These are phyloP conservation scores for Coemansia sp. DNA, from an alignment of 192 early-diverging fungal genomes.

Conservation along the genomic window DNA sequence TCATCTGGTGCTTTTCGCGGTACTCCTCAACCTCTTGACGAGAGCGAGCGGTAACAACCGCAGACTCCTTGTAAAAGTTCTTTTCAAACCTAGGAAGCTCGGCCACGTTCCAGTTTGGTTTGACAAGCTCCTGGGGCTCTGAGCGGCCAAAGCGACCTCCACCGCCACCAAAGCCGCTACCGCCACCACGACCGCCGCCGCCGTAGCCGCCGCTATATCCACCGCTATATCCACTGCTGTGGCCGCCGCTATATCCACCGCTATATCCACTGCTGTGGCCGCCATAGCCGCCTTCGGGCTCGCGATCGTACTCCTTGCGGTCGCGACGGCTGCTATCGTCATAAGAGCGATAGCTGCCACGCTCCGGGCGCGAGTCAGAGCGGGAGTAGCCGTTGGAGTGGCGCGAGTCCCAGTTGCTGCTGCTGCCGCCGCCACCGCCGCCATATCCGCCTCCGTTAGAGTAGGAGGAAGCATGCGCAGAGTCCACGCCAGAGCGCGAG, in stretches of 20 bases:
- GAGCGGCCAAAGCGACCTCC: slow-evolving; percentile 26
- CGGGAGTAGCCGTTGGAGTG: slow-evolving; percentile 18
- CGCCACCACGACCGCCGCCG: background rate
- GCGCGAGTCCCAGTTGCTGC: slow-evolving; percentile 20
- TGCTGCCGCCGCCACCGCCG: slow-evolving; percentile 1
- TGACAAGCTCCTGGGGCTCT: slow-evolving; percentile 42
- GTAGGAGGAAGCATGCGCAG: background rate
- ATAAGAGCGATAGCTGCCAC: slow-evolving; percentile 61
- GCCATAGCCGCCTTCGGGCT: slow-evolving; percentile 13
- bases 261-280: slow-evolving; percentile 12
- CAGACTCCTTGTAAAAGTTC: slow-evolving; percentile 94
- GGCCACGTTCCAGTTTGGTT: slow-evolving; percentile 65
- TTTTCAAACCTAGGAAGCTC: slow-evolving; percentile 84
- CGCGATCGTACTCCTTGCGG: slow-evolving; percentile 55
- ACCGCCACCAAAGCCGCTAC: slow-evolving; percentile 15
- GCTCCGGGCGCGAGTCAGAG: slow-evolving; percentile 26
- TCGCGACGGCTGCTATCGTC: slow-evolving; percentile 63
- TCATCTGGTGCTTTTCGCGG: slow-evolving; percentile 78
- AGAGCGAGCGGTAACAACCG: slow-evolving; percentile 63
- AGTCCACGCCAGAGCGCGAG: background rate
- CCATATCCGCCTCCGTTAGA: background rate
- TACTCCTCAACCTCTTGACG: slow-evolving; percentile 74
- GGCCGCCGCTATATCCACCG: slow-evolving; percentile 4
- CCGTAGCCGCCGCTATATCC: slow-evolving; percentile 15
- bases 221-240: no score